Evolutionary conservation across 345 rosid genomes (phyloP), one percentile per base, ranked within the genome.

Genomic region (Eutrema heterophyllum): DNA sequence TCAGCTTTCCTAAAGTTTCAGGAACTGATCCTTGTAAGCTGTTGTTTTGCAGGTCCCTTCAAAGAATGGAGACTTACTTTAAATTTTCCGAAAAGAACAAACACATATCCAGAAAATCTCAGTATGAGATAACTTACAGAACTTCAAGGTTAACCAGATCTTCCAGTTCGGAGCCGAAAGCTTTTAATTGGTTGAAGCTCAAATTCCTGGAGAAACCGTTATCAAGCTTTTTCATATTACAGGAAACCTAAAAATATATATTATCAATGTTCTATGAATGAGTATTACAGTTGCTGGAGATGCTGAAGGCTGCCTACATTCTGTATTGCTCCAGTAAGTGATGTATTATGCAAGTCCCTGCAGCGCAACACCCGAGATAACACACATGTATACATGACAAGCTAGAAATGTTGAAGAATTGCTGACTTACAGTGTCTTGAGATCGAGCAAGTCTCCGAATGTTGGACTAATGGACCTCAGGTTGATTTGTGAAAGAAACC

Each of bases 391-490:
- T 3, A 7, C 11, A 45, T 30, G n/a, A 70, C 57, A 70, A 0
- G 29, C 46, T 64, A 49, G 6, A 48, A 13, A 58, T 33, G 45
- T 49, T 39, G 51, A 41, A 67, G 50, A 48, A 38, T 4, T 15
- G 8, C 36, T 70, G 50, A n/a, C 68, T 84, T 88, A 93, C 98
- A 93, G 86, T 69, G 78, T 84, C 48, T 81, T 91, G 66, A 91
- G 97, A 81, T 93, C 91, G 63, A 91, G 71, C 71, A 93, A 81
- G 92, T 93, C 98, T n/a, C 96, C 96, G 72, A 93, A 91, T 38
- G 94, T 84, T 48, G 97, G 98, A 81, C 81, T 86, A 69, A 91
- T 89, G 24, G 90, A 86, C 77, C 98, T 86, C 65, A 89, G 75
- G 71, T 85, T 88, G 84, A 88, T 78, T 77, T 83, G 82, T 64